Base-by-base conservation (phyloP, 208 protist genomes). In the Trypanosoma rangeli region DNA sequence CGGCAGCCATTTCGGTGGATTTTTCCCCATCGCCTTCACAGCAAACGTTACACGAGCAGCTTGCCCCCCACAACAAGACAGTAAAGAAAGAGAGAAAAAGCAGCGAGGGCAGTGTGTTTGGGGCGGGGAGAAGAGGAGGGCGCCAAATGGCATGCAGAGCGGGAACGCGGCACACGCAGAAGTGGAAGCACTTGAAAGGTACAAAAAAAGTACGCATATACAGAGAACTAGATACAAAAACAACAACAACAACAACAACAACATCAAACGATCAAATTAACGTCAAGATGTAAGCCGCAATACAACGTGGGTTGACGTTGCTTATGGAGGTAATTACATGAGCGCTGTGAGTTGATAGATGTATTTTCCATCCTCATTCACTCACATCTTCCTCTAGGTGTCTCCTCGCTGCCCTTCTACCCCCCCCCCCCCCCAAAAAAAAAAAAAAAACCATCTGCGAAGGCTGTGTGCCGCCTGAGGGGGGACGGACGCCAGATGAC, bases 1-100 rank as follows among this genome's bases (percentile, higher is more conserved):
- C 1, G 90, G 90, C 5, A 96, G 88, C 90, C 90, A 96, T 71
- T 96, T 96, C 24, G 90, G 90, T 16, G 90, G 90, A 54, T 85
- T 81, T 74, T 94, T 93, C 28, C 87, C 90, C 90, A 96, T 96
- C 22, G 42, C 46, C 31, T 68, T 35, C 29, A 33, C 31, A 70
- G 33, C 2, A 35, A 39, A 63, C 10, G 39, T 57, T 37, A 35
- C 29, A 58, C 54, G 22, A 49, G 54, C 28, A 58, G 54, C 15
- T 35, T 58, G 26, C 22, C 35, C 35, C 20, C 29, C 57, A 59
- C 48, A 49, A 52, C 24, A 62, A 54, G n/a, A 60, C 10, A 12
- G 53, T 0, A 44, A 28, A 70, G 20, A 52, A 61, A 62, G 56
- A 62, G 53, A 35, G 46, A 70, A 29, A 22, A 46, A 56, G 26